Evolutionary conservation across 116 monocot species (phyloP), one percentile per base, ranked within the genome.

Genomic region (Trichopus zeylanicus): DNA sequence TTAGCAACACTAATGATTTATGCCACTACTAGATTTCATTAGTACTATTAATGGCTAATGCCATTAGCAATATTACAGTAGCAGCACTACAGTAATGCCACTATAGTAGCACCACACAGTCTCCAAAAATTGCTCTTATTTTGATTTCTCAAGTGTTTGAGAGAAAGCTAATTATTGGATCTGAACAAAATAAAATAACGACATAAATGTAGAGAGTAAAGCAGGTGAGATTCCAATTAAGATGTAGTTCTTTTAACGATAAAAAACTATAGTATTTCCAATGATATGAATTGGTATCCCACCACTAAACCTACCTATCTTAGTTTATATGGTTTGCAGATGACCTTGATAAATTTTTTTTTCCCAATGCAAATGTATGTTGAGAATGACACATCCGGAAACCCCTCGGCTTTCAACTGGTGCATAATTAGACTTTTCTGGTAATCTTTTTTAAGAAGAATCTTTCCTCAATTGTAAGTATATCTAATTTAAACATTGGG

Each of bases 71-170:
- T n/a, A n/a, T n/a, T n/a, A n/a, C n/a, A n/a, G n/a, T n/a, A n/a
- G n/a, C n/a, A n/a, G n/a, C n/a, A n/a, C n/a, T n/a, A n/a, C n/a
- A n/a, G n/a, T n/a, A n/a, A n/a, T n/a, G n/a, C n/a, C n/a, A n/a
- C n/a, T n/a, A n/a, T n/a, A n/a, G n/a, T n/a, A n/a, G n/a, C n/a
- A n/a, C n/a, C n/a, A n/a, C n/a, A n/a, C 9, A 9, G 78, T 92
- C 51, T 92, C 92, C 30, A 92, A 76, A 16, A 87, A 92, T 49
- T 92, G 92, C 63, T 92, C 92, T 59, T 92, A 87, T 62, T 92
- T 92, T 8, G 92, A 92, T 63, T 92, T 92, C 62, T 87, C 87
- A 62, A 92, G 92, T 62, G 92, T 84, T 87, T 92, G 11, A 77
- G 72, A 59, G 19, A 67, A 26, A 55, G 57, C 2, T 42, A 18